Evolutionary conservation across 2,329 filamentous ascomycete genomes (phyloP), one percentile per base, ranked within the genome.

Genomic region (Ploettnerulaceae sp.): DNA sequence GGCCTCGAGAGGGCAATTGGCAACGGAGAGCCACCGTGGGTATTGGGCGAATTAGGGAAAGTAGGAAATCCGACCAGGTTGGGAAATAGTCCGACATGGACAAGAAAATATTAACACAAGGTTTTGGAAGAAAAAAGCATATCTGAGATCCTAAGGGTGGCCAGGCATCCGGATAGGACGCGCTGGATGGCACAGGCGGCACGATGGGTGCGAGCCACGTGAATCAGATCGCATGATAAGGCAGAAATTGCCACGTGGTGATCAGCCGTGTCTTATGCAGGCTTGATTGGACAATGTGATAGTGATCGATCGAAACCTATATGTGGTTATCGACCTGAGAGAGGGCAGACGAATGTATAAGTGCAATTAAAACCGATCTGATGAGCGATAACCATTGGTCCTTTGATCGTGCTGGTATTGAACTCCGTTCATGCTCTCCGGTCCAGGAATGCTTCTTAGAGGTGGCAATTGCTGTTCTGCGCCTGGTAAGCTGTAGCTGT

Each of bases 391-490:
- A 8, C 52, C 55, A 38, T 55, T 58, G 9, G 47, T 25, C 20
- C 54, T 45, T 18, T 53, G 47, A 8, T 60, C 54, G 21, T 58
- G 48, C 24, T 62, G 58, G 48, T 83, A 84, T 58, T 82, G 79
- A 5, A 84, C 77, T 2, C 80, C 80, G 1, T 77, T 81, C 80
- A 84, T 84, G 1, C 77, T 76, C 17, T 83, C 79, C 1, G 79
- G 74, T 24, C 43, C 53, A 15, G 45, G 37, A 22, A 57, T 57
- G 12, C 73, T 71, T 8, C 78, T 70, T 26, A 82, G 67, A 2
- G 79, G 79, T 9, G 79, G 79, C 22, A 83, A 64, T 56, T 61
- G 55, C 38, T 53, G 54, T 32, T 7, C 29, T 32, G 29, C 7
- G n/a, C 29, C 26, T 82, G 66, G 56, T 56, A 55, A 32, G 60